Base-by-base conservation (phyloP, 2,329 filamentous ascomycete species). In the Davidsoniella eucalypti region DNA sequence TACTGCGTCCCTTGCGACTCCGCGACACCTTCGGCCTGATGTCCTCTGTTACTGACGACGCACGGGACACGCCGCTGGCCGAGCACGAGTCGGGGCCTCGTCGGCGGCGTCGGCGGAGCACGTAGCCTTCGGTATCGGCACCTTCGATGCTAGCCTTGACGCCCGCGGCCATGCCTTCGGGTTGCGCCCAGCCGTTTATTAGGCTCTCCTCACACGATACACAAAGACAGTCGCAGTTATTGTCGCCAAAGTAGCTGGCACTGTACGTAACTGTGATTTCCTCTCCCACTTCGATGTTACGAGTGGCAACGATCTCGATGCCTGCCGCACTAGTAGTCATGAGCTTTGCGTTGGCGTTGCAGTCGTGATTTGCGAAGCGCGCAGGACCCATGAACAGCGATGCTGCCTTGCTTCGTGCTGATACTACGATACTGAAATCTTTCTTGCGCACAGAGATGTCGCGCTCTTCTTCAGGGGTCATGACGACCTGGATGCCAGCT, bases 261-360 rank as follows among this genome's bases (percentile, higher is more conserved):
- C 90, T 87, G 59, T 98, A 98, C 0, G 83, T 90, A 0, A 98
- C 92, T 0, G 92, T 98, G 53, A 98, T 94, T 63, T 98, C 92
- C 54, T 98, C 88, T 3, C 88, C 92, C 1, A 83, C 70, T 9
- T 82, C 76, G 54, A 98, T 96, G 52, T 88, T 75, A 56, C 80
- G 78, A 33, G 80, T 78, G 2, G 92, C 87, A 46, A 94, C 78
- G 51, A 98, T 88, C 60, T 93, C 84, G 68, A 98, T 95, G 36
- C 87, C 87, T 52, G 88, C 80, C 51, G 82, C 78, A 43, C 87
- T 86, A 36, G 79, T 83, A 36, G 87, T 95, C 57, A 85, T 82
- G 42, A 98, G 74, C 60, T 81, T 78, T 7, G 88, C 88, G 67
- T 96, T 98, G 29, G 92, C 87, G 57, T 84, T 76, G 66, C 92